Evolutionary conservation across 2,329 filamentous ascomycete genomes (phyloP).

Genomic region (Apiospora arundinis): DNA sequence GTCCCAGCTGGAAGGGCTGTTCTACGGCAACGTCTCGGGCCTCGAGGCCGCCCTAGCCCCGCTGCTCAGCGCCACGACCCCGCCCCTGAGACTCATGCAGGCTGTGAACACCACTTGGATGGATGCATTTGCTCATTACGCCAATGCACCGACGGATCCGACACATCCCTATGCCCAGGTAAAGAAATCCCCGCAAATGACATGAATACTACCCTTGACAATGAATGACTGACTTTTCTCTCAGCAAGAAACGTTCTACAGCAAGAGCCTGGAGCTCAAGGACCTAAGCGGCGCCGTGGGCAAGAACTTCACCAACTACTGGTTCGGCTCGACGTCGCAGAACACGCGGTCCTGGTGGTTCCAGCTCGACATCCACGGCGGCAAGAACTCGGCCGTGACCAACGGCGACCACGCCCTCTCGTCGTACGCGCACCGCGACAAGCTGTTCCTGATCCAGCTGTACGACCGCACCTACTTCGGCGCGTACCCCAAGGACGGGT

Average conservation of each 20-base stretch:
- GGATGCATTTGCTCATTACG: constrained; percentile 39
- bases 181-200: constrained; percentile 27
- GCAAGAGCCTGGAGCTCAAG: constrained; percentile 49
- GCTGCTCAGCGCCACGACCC: constrained; percentile 42
- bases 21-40: constrained; percentile 43
- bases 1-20: constrained; percentile 46
- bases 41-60: constrained; percentile 42
- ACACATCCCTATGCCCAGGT: constrained; percentile 39
- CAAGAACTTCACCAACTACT: constrained; percentile 46
- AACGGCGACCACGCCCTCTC: constrained; percentile 38
- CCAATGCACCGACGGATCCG: constrained; percentile 37
- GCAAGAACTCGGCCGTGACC: constrained; percentile 45
- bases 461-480: constrained; percentile 46
- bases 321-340: constrained; percentile 44
- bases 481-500: constrained; percentile 38
- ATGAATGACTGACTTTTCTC: background rate
- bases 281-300: constrained; percentile 42
- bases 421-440: constrained; percentile 49
- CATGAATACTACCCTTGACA: background rate
- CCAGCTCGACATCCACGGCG: constrained; percentile 50
- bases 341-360: constrained; percentile 47
- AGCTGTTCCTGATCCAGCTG: constrained; percentile 56
- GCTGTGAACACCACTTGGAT: constrained; percentile 36
- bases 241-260: constrained; percentile 50
- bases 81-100: constrained; percentile 39